phyloP scores from a whole-genome alignment of 1,284 basidiomycete genomes.

The Malassezia slooffiae region DNA sequence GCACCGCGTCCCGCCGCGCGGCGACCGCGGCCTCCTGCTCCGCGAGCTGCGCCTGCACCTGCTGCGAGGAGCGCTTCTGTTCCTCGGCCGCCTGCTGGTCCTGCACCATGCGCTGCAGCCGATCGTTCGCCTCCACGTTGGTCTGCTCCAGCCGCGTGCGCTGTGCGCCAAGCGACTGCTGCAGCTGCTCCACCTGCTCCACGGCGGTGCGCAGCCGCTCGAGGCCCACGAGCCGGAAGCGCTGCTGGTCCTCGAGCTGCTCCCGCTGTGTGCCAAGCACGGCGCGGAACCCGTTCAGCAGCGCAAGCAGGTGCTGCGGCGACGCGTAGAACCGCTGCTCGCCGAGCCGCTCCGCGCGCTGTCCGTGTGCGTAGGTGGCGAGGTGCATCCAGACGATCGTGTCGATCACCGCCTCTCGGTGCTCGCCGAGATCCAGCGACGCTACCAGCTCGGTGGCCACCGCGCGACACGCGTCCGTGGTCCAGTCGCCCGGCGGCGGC shows the following conservation, averaged over 20 bases:
- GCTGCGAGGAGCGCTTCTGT: constrained; percentile 89
- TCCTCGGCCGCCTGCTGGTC: constrained; percentile 98
- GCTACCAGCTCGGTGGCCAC: constrained; percentile 39
- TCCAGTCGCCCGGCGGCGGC: constrained; percentile 41
- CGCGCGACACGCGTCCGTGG: constrained; percentile 42
- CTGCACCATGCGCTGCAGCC: constrained; percentile 92
- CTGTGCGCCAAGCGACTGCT: constrained; percentile 89
- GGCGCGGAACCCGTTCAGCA: constrained; percentile 95
- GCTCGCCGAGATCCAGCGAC: constrained; percentile 38
- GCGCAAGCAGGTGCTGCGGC: constrained; percentile 93
- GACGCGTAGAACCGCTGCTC: constrained; percentile 94
- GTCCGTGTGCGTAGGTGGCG: constrained; percentile 78
- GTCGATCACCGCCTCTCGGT: constrained; percentile 59
- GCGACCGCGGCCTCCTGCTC: constrained; percentile 82
- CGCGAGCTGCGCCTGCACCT: constrained; percentile 84
- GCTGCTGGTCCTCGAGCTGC: constrained; percentile 94
- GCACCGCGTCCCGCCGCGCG: constrained; percentile 74
- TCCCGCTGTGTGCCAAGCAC: constrained; percentile 96
- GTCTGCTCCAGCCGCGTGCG: constrained; percentile 84
- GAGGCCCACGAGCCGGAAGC: constrained; percentile 93
- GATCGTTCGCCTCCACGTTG: constrained; percentile 87
- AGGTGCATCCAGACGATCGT: constrained; percentile 86
- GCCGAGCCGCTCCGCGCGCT: constrained; percentile 75
- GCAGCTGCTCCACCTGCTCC: constrained; percentile 62
- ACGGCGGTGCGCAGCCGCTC: constrained; percentile 94